Percentiles rank a stretch among this genome's conserved stretches.
phyloP scores from a whole-genome alignment of 495 filamentous ascomycete species.

The Rhypophila decipiens region DNA sequence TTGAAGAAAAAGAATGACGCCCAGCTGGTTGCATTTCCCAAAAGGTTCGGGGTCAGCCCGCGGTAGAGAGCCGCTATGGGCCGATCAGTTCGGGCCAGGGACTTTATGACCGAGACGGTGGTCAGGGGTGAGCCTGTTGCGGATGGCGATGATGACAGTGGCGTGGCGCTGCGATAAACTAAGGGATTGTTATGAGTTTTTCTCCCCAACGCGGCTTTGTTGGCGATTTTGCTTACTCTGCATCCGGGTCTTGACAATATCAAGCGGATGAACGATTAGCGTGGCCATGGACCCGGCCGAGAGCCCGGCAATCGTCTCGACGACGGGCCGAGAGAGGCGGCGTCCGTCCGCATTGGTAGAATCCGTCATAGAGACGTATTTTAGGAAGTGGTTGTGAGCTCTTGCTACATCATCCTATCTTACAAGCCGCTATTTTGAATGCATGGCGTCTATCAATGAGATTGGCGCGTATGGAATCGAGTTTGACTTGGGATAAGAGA shows the following conservation, averaged over 20 bases:
- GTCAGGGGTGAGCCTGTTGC: constrained; percentile 17
- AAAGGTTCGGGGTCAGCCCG: constrained; percentile 79
- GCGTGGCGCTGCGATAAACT: constrained; percentile 31
- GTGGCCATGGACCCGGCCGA: constrained; percentile 81
- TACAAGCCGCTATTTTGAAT: not conserved
- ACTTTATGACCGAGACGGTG: constrained; percentile 38
- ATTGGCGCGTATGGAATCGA: constrained; percentile 1
- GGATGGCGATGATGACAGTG: constrained; percentile 18
- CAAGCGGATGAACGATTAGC: constrained; percentile 76
- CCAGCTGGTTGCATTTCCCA: constrained; percentile 89
- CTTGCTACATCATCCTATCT: constrained; percentile 16
- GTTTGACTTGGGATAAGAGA: not conserved
- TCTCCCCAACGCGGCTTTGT: too few relatives aligned
- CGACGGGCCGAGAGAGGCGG: constrained; percentile 61
- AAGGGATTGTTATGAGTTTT: not conserved
- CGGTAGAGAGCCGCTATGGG: constrained; percentile 70
- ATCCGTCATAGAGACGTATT: constrained; percentile 34
- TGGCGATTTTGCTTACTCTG: constrained; percentile 54
- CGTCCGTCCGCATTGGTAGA: constrained; percentile 28
- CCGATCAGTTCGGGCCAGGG: constrained; percentile 32
- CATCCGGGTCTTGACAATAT: constrained; percentile 92
- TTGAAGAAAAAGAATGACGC: constrained; percentile 80
- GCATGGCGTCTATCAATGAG: not conserved
- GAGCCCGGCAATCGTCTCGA: constrained; percentile 88
- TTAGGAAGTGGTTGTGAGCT: not conserved